Evolutionary conservation across 2,329 filamentous ascomycete species (phyloP).

Genomic region (Alternaria tenuissima): DNA sequence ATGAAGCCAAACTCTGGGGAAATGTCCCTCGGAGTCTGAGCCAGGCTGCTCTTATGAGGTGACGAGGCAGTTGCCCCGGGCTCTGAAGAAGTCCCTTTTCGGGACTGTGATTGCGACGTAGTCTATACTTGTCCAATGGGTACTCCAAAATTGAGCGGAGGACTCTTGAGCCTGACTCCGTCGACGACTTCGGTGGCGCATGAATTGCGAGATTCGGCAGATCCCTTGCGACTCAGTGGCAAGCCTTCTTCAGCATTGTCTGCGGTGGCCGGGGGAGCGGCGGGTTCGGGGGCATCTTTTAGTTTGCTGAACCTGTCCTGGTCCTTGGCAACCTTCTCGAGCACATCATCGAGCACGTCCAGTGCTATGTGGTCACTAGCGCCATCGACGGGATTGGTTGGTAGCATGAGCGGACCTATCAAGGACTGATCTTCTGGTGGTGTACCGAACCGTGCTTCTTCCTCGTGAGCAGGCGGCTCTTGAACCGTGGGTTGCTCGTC

Average conservation of each 20-base stretch:
- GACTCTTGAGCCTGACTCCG: constrained; percentile 47
- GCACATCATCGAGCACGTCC: constrained; percentile 35
- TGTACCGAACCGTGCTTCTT: constrained; percentile 16
- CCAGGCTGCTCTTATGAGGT: neutral
- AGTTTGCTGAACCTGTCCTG: constrained; percentile 29
- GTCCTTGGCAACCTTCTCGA: constrained; percentile 37
- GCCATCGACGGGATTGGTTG: constrained; percentile 43
- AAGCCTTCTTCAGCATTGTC: constrained; percentile 7
- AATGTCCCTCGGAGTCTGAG: neutral
- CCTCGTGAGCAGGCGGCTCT: constrained; percentile 20
- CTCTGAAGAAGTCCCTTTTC: neutral
- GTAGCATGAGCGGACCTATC: constrained; percentile 44
- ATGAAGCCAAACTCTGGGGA: neutral
- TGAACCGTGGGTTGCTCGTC: constrained; percentile 16
- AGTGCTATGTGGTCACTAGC: constrained; percentile 41
- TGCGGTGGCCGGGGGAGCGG: neutral
- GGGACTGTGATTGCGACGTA: neutral
- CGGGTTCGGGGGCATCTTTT: constrained; percentile 24
- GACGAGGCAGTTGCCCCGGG: neutral
- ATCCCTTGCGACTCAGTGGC: constrained; percentile 32
- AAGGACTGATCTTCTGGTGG: constrained; percentile 36
- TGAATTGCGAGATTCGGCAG: constrained; percentile 26
- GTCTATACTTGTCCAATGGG: constrained; percentile 42
- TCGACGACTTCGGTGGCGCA: constrained; percentile 36
- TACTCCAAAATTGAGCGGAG: constrained; percentile 46